Conservation (phyloP, 2,329 filamentous ascomycete species). For the Beauveria scarabaeidicola region DNA sequence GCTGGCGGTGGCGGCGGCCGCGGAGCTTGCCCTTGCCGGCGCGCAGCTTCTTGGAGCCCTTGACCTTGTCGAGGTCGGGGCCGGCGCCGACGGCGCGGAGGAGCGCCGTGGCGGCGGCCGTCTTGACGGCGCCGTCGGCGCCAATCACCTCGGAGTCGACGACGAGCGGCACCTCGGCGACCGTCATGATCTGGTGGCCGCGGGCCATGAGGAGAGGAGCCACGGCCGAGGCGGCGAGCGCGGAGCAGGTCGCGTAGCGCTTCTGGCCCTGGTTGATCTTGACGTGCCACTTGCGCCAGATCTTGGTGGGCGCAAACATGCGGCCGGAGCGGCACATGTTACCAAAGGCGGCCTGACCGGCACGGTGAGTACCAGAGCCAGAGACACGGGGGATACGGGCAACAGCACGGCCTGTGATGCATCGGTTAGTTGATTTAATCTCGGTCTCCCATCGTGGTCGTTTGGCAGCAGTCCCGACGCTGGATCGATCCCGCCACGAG, state of each 20-base stretch:
- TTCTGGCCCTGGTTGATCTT: slow-evolving; percentile 99
- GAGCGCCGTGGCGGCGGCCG: slow-evolving; percentile 74
- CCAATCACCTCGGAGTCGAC: slow-evolving; percentile 86
- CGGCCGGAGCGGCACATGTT: slow-evolving; percentile 99
- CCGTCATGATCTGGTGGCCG: slow-evolving; percentile 85
- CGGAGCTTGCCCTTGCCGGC: slow-evolving; percentile 98
- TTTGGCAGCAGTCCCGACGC: neutral
- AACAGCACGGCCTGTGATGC: slow-evolving; percentile 76
- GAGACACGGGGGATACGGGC: slow-evolving; percentile 99
- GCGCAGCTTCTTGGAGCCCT: slow-evolving; percentile 91
- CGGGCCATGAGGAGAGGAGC: slow-evolving; percentile 92
- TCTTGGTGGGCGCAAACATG: slow-evolving; percentile 99
- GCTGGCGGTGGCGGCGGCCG: slow-evolving; percentile 92
- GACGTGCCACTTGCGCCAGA: slow-evolving; percentile 99
- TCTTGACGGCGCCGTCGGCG: slow-evolving; percentile 74
- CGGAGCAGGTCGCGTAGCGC: slow-evolving; percentile 96
- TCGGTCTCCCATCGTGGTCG: neutral
- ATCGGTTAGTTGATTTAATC: neutral
- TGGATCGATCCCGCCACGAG: neutral
- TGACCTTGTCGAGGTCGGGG: slow-evolving; percentile 89
- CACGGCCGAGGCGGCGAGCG: slow-evolving; percentile 91
- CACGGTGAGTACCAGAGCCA: slow-evolving; percentile 99
- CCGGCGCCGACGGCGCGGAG: slow-evolving; percentile 87
- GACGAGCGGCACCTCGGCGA: slow-evolving; percentile 96
- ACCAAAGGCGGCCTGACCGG: slow-evolving; percentile 99